Conservation (phyloP, 2,329 filamentous ascomycete species). For the Fusarium pseudonygamai region DNA sequence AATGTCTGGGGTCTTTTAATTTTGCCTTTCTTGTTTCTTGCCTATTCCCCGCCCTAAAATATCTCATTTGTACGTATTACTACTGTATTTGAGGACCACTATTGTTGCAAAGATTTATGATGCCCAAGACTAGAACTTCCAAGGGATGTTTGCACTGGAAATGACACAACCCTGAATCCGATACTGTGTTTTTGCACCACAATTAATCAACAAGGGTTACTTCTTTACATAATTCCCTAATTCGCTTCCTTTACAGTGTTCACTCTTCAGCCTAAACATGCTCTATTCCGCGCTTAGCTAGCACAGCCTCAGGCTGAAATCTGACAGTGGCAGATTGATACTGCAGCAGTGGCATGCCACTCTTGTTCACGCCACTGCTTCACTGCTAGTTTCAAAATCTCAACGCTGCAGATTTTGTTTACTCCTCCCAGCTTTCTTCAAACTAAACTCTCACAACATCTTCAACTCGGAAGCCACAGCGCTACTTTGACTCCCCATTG, state of each 20-base stretch:
- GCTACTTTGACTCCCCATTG: neutral
- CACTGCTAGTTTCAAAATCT: accelerated
- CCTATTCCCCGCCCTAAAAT: neutral
- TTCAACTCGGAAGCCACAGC: neutral
- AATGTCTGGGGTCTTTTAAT: neutral
- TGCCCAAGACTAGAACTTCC: accelerated
- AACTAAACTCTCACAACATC: neutral
- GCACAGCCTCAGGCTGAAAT: neutral
- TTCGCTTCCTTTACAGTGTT: neutral
- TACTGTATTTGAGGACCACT: neutral
- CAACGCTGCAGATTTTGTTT: neutral
- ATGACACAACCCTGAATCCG: neutral
- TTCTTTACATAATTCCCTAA: neutral
- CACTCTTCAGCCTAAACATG: neutral
- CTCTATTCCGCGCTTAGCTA: neutral
- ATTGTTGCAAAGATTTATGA: neutral
- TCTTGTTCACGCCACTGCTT: neutral
- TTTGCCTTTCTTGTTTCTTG: neutral
- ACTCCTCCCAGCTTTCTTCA: too few species aligned
- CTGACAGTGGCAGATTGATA: neutral
- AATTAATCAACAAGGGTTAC: accelerated
- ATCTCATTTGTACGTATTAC: neutral
- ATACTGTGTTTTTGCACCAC: neutral
- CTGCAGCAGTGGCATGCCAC: neutral
- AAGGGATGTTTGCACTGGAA: neutral